Evolutionary conservation across 148 eudicot species (phyloP).

Genomic region (Pouteria glomerata): DNA sequence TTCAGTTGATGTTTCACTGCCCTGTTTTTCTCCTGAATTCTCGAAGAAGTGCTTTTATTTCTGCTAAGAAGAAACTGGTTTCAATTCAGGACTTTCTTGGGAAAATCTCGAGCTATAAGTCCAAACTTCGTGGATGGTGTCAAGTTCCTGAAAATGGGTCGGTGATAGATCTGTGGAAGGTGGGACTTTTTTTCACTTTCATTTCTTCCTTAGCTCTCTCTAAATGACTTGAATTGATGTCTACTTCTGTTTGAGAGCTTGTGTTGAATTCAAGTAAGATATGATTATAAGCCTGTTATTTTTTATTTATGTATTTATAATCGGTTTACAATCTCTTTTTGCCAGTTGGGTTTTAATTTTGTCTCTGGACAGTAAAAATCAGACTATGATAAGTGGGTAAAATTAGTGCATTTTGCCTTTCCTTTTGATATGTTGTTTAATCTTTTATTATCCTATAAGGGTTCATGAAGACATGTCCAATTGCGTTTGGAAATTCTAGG

Average conservation of each 20-base stretch:
- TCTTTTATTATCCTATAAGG: background rate
- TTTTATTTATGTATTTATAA: too few relatives aligned
- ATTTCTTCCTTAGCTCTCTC: background rate
- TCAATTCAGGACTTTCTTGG: background rate
- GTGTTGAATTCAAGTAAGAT: background rate
- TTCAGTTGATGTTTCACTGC: background rate
- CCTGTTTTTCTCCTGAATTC: background rate
- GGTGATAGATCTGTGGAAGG: constrained; percentile 6
- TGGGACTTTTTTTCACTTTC: background rate
- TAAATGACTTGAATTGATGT: background rate
- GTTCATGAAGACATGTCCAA: background rate
- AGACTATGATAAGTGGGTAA: background rate
- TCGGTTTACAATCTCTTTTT: background rate
- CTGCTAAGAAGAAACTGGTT: background rate
- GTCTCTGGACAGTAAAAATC: background rate
- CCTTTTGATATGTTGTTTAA: background rate
- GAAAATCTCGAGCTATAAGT: background rate
- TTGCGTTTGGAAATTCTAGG: background rate
- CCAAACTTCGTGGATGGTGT: background rate
- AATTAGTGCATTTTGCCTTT: background rate
- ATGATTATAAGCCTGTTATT: background rate
- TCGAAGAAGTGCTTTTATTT: background rate
- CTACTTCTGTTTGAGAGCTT: background rate
- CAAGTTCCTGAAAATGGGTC: constrained; percentile 5
- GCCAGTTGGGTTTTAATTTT: background rate